Evolutionary conservation across 208 protist species (phyloP), one percentile per base, ranked within the genome.

Genomic region (Leishmania tropica): DNA sequence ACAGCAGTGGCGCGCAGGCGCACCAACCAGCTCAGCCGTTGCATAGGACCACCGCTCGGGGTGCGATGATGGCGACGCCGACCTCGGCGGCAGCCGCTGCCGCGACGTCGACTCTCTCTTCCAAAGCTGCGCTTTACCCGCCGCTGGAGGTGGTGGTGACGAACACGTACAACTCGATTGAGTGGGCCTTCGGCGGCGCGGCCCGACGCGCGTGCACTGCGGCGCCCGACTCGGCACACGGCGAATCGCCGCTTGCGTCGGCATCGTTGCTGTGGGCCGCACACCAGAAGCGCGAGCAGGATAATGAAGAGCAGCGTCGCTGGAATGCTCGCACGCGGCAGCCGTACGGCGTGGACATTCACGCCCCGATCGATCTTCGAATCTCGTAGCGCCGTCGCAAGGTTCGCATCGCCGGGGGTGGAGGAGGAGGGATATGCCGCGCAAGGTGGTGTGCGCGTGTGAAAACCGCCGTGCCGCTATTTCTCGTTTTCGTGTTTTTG

Each of bases 91-190:
- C 31, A 11, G 37, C 37, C 15, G 37, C 19, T 3, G 65, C 28
- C 19, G 13, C 71, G n/a, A 10, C 47, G 47, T 19, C 47, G 47
- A 37, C 71, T 56, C 28, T 17, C 71, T 75, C 47, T 56, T 8
- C 73, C 48, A 28, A 54, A 31, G 4, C 56, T 0, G 48, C 17
- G 24, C 79, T 47, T 19, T 13, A 42, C 19, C 75, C 47, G 21
- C 72, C 58, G 10, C 64, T 87, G 37, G 79, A 83, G 75, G 79
- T 87, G 65, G 79, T 87, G 21, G 79, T 87, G 31, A 68, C 79
- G 54, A 83, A 58, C 40, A 45, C 67, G 15, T 87, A 87, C 76
- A 81, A 81, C 79, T 37, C 83, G 42, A 51, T 81, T 60, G 79
- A 87, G 79, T 87, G 83, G 76, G 75, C 76, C 40, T 81, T 83